These are phyloP conservation scores for Alnus rubra DNA, from an alignment of 306 rosid species.

Conservation along the genomic window DNA sequence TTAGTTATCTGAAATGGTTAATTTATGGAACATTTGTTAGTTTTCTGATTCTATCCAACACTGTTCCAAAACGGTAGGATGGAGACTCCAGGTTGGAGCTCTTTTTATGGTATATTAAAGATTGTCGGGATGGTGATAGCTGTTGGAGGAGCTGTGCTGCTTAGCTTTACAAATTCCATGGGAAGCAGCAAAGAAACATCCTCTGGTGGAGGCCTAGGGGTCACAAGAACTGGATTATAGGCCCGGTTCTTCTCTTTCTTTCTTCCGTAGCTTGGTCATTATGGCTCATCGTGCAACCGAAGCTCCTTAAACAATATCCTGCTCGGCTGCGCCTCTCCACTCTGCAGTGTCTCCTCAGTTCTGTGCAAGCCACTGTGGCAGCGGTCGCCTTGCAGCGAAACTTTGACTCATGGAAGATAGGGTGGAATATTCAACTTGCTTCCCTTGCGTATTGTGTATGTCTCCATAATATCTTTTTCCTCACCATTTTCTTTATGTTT, in stretches of 20 bases:
- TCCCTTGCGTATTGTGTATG: neutral
- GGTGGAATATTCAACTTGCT: constrained; percentile 1
- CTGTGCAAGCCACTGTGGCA: neutral
- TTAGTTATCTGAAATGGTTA: neutral
- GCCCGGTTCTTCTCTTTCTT: neutral
- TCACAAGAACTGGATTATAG: neutral
- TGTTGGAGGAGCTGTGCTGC: neutral
- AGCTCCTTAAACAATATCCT: neutral
- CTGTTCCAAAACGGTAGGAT: neutral
- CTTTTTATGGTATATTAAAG: neutral
- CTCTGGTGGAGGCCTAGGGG: neutral
- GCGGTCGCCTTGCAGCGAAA: neutral
- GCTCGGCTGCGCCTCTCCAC: neutral
- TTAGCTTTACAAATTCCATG: neutral
- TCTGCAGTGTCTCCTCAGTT: neutral
- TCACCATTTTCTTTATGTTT: neutral
- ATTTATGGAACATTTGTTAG: neutral
- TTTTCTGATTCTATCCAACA: neutral
- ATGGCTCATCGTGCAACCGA: constrained; percentile 3
- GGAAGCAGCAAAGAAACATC: neutral
- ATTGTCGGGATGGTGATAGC: neutral
- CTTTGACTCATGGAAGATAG: neutral
- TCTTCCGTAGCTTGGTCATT: neutral
- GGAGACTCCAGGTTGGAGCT: constrained; percentile 1
- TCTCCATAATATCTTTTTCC: neutral